phyloP scores from a whole-genome alignment of 768 basidiomycete genomes.

The Agaricus subrufescens region DNA sequence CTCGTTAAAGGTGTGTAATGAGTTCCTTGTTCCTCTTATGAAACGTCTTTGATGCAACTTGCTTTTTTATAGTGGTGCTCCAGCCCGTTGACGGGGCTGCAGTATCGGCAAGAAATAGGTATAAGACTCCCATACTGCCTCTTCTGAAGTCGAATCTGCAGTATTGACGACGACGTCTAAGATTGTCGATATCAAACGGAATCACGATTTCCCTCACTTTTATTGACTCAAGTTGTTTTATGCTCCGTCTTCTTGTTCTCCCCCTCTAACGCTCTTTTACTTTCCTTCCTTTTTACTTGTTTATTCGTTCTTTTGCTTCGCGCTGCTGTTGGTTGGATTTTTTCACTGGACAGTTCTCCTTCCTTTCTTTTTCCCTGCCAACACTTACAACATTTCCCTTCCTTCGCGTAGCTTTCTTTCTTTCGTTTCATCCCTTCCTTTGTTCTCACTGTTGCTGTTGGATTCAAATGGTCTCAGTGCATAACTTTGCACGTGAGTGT shows the following conservation, averaged over 20 bases:
- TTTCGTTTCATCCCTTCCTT: not conserved
- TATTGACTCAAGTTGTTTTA: slow-evolving; percentile 8
- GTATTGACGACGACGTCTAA: not conserved
- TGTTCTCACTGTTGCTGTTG: not conserved
- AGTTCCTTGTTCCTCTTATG: too few relatives aligned
- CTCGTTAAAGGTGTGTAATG: too few relatives aligned
- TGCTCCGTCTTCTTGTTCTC: not conserved
- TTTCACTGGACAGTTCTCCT: not conserved
- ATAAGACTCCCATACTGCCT: not conserved
- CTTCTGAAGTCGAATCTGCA: not conserved
- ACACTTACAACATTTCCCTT: slow-evolving; percentile 13
- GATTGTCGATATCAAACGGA: not conserved
- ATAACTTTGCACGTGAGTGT: not conserved
- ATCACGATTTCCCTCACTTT: not conserved
- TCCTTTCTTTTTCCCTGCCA: not conserved
- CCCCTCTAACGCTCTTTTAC: not conserved
- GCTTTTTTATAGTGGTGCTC: too few relatives aligned
- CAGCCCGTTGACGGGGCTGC: too few relatives aligned
- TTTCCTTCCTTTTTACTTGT: not conserved
- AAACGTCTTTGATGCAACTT: too few relatives aligned
- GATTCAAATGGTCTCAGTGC: not conserved
- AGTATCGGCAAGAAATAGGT: not conserved
- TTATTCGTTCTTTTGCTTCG: not conserved
- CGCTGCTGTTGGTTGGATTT: slow-evolving; percentile 10
- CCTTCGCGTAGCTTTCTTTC: not conserved